phyloP scores from a whole-genome alignment of 495 filamentous ascomycete genomes.

The Schizothecium vesticola region DNA sequence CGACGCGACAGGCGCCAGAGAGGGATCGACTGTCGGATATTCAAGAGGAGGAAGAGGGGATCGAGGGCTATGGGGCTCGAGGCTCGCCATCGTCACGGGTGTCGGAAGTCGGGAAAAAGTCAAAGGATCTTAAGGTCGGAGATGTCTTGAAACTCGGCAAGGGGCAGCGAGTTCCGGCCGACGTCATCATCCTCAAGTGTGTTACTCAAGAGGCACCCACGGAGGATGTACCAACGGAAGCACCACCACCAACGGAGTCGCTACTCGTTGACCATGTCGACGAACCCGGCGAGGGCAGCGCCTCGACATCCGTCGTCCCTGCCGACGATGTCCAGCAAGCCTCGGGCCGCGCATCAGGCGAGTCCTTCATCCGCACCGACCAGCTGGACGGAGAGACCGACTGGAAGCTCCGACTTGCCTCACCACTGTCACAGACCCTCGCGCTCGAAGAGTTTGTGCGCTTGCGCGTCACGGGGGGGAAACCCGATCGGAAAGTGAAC shows the following conservation, averaged over 20 bases:
- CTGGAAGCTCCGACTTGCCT: constrained; percentile 92
- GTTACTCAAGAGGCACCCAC: constrained; percentile 55
- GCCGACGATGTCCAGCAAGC: constrained; percentile 7
- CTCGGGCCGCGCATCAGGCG: constrained; percentile 52
- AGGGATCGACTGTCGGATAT: constrained; percentile 47
- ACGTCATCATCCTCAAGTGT: constrained; percentile 89
- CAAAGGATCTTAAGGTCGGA: constrained; percentile 87
- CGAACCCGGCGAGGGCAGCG: constrained; percentile 22
- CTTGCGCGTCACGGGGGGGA: constrained; percentile 73
- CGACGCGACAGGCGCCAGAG: constrained; percentile 28
- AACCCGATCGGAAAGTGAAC: constrained; percentile 87
- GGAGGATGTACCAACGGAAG: constrained; percentile 25
- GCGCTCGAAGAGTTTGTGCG: constrained; percentile 61
- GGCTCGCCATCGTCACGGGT: constrained; percentile 39
- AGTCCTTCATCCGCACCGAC: constrained; percentile 96
- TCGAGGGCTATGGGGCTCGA: constrained; percentile 35
- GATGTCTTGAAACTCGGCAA: constrained; percentile 89
- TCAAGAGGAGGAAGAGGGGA: constrained; percentile 50
- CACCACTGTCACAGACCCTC: constrained; percentile 72
- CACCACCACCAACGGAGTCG: constrained; percentile 23
- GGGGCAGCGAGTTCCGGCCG: constrained; percentile 86
- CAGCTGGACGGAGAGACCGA: constrained; percentile 98
- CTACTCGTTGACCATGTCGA: constrained; percentile 40
- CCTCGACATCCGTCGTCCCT: constrained; percentile 1
- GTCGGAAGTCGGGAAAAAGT: constrained; percentile 66